These are phyloP conservation scores for Backusella sp. DNA, from an alignment of 192 early-diverging fungal genomes.

Conservation along the genomic window DNA sequence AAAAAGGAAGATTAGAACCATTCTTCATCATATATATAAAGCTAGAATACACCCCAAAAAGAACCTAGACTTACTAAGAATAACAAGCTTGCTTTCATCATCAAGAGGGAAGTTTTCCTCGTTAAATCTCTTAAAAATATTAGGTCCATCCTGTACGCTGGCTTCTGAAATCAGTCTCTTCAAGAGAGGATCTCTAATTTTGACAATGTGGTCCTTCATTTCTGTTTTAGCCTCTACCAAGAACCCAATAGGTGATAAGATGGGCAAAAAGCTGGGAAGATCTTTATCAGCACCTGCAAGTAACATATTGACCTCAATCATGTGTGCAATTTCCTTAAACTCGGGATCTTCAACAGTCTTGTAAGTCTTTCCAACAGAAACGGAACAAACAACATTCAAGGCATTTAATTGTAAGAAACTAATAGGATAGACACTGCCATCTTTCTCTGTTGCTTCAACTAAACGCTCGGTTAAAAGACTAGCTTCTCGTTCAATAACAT, in stretches of 20 bases:
- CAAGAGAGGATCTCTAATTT: not conserved
- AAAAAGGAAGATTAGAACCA: not conserved
- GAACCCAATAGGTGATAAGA: not conserved
- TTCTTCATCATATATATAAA: not conserved
- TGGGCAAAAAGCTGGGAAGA: conserved; percentile 3
- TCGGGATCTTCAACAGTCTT: conserved; percentile 1
- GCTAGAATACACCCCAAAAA: not conserved
- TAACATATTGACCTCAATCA: not conserved
- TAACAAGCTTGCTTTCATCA: not conserved
- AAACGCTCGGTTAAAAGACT: not conserved
- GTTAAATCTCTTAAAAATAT: not conserved
- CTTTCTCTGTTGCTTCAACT: not conserved
- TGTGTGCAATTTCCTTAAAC: not conserved
- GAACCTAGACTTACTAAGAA: conserved; percentile 2
- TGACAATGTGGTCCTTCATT: not conserved
- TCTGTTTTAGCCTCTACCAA: not conserved
- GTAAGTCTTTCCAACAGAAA: conserved; percentile 2
- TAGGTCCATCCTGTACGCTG: not conserved
- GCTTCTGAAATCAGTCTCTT: not conserved
- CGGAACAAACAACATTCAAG: conserved; percentile 1
- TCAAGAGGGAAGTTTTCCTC: not conserved
- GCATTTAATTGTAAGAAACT: not conserved
- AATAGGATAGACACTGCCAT: not conserved
- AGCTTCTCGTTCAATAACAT: not conserved
- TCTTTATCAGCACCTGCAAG: conserved; percentile 12